Percentiles rank a stretch among this genome's conserved stretches.
Conservation (phyloP, 345 rosid species). For the Eutrema yunnanense region DNA sequence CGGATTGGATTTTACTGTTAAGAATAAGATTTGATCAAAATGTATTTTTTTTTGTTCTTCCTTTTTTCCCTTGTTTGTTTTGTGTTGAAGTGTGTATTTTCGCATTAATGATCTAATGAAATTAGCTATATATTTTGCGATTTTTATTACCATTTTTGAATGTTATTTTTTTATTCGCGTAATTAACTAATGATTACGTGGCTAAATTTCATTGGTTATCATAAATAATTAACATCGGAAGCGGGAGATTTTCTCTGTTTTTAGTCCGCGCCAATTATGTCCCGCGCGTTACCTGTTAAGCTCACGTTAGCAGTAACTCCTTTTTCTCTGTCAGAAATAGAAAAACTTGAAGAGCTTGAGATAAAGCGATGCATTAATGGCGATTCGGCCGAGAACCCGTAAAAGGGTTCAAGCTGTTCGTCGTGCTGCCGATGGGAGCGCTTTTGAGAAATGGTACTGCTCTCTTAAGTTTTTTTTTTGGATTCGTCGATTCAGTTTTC, state of each 20-base stretch:
- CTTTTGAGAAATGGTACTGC: conserved; percentile 60
- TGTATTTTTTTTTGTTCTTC: not conserved
- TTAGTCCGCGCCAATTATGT: conserved; percentile 4
- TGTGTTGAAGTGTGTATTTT: conserved; percentile 20
- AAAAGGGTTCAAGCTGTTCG: conserved; percentile 62
- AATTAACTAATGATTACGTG: not conserved
- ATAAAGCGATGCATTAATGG: conserved; percentile 39
- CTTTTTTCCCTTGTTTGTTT: not conserved
- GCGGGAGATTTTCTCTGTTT: conserved; percentile 11
- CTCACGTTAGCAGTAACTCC: conserved; percentile 4
- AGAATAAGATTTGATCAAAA: not conserved
- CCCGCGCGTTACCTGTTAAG: conserved; percentile 16
- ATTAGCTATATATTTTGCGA: not conserved
- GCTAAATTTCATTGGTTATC: not conserved
- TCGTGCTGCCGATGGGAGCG: conserved; percentile 83
- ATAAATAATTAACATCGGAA: not conserved
- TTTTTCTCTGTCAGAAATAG: conserved; percentile 10
- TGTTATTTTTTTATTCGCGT: not conserved
- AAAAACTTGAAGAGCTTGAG: conserved; percentile 26
- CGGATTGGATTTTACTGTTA: not conserved
- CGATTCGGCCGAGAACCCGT: conserved; percentile 46
- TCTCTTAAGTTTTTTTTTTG: not conserved
- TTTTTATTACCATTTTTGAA: not conserved
- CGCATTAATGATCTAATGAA: conserved; percentile 1
- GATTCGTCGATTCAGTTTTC: not conserved